Evolutionary conservation across 306 rosid genomes (phyloP).

Genomic region (Lagenaria siceraria): DNA sequence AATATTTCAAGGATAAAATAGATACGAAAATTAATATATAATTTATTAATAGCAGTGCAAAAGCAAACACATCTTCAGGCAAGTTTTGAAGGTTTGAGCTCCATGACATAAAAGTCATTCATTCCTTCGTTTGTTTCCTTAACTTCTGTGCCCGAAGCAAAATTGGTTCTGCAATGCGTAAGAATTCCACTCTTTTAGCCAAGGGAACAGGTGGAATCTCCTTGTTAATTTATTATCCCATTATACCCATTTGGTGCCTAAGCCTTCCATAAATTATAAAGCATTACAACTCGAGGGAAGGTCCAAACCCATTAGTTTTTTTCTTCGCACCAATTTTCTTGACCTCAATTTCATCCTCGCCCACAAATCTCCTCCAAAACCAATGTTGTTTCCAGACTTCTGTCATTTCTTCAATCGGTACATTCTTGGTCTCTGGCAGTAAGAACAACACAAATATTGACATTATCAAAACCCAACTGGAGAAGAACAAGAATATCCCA

Average conservation of each 20-base stretch:
- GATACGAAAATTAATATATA: not conserved
- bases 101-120: not conserved
- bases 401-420: slow-evolving; percentile 50
- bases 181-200: not conserved
- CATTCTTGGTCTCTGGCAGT: slow-evolving; percentile 40
- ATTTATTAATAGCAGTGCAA: not conserved
- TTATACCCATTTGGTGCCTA: not conserved
- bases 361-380: slow-evolving; percentile 38
- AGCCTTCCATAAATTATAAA: not conserved
- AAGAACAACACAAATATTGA: slow-evolving; percentile 20
- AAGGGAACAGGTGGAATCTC: not conserved
- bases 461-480: slow-evolving; percentile 33
- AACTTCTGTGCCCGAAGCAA: not conserved
- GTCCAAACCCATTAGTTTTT: not conserved
- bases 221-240: not conserved
- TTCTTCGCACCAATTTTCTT: not conserved
- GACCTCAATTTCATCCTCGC: not conserved
- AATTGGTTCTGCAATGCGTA: not conserved
- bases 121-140: not conserved
- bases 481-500: slow-evolving; percentile 50
- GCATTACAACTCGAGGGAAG: not conserved
- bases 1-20: not conserved
- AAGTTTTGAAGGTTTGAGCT: not conserved
- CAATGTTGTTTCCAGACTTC: slow-evolving; percentile 47
- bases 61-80: not conserved